These are phyloP conservation scores for Tuctoria greenei DNA, from an alignment of 176 grass and related monocot species.

Conservation along the genomic window DNA sequence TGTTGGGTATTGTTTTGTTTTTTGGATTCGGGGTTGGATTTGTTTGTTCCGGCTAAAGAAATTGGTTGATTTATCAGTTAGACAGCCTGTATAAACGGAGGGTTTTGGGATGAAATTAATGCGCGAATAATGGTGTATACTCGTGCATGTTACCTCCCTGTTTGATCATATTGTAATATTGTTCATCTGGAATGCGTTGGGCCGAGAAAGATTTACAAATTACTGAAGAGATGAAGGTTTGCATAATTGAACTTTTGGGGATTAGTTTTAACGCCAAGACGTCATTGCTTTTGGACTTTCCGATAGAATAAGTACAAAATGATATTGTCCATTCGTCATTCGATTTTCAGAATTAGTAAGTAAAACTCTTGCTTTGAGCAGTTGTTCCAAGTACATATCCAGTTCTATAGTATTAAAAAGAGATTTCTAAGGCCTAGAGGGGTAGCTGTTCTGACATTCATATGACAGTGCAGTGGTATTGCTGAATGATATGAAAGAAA, in stretches of 20 bases:
- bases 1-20: neutral
- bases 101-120: neutral
- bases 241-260: neutral
- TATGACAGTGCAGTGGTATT: neutral
- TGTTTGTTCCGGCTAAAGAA: neutral
- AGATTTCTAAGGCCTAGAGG: neutral
- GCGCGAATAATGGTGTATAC: neutral
- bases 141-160: neutral
- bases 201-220: neutral
- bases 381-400: neutral
- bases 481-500: neutral
- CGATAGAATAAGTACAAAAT: neutral
- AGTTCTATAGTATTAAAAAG: neutral
- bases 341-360: neutral
- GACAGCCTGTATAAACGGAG: neutral
- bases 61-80: neutral
- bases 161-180: neutral
- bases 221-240: neutral
- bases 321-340: neutral
- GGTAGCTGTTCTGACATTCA: neutral
- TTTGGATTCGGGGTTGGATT: neutral
- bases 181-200: neutral
- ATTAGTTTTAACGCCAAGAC: neutral
- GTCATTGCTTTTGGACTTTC: conserved; percentile 6
- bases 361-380: neutral